A percentile compares a stretch with the other conserved stretches of the same genome.
Evolutionary conservation across 441 rosid species (phyloP).

Genomic region (Dalechampia spathulata): DNA sequence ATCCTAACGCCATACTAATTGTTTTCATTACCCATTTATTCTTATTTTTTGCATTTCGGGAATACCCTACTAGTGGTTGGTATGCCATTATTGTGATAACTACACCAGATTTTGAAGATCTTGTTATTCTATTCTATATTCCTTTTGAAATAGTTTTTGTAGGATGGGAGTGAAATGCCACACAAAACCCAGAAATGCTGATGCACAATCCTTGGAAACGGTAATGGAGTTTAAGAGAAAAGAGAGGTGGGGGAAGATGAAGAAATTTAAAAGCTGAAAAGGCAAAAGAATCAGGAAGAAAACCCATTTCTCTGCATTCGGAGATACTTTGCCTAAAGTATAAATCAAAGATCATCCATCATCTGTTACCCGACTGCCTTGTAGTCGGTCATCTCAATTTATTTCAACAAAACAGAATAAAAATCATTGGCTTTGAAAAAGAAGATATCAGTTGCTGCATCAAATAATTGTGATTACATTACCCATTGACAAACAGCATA

Average conservation of each 20-base stretch:
- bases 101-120: not conserved
- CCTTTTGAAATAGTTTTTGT: not conserved
- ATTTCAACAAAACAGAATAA: not conserved
- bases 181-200: too few species aligned
- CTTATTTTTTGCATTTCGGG: not conserved
- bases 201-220: too few species aligned
- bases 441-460: not conserved
- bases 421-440: not conserved
- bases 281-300: constrained; percentile 21
- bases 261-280: constrained; percentile 27
- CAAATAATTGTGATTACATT: not conserved
- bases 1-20: not conserved
- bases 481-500: not conserved
- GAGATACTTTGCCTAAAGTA: constrained; percentile 34
- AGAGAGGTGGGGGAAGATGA: too few species aligned
- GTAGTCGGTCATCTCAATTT: constrained; percentile 5
- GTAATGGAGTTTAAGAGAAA: too few species aligned
- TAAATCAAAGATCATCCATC: constrained; percentile 24
- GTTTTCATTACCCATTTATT: too few species aligned
- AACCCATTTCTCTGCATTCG: constrained; percentile 11
- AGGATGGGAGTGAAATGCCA: not conserved
- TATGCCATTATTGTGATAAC: not conserved
- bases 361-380: constrained; percentile 31
- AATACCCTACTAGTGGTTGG: not conserved
- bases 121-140: not conserved